Base-by-base conservation (phyloP, 768 basidiomycete genomes). In the Xerocomellus intermedius region DNA sequence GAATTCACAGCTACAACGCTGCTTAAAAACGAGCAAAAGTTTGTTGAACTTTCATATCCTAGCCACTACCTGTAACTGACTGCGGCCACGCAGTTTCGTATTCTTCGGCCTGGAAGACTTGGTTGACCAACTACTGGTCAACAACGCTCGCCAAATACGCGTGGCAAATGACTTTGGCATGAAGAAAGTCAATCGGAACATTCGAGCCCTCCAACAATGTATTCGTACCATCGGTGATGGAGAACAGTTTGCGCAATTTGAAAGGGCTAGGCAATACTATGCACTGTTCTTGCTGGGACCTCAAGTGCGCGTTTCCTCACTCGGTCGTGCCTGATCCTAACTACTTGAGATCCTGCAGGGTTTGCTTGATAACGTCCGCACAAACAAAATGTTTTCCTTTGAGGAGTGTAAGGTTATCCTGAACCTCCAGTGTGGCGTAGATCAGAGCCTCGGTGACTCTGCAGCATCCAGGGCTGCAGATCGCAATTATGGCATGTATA, bases 361-460 rank as follows among this genome's bases (percentile, higher is more conserved):
- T 48, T 84, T 98, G 81, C 76, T 98, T 46, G 85, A 89, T 28
- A 73, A 78, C 12, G 83, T 93, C 50, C 83, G 86, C 26, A 60
- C 75, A 45, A 77, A 79, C 58, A 83, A 82, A 57, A 71, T 71
- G 37, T 98, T 92, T 74, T 82, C 79, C 5, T 96, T 97, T 61
- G 94, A 96, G 60, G 91, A 98, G 66, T 98, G 96, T 72, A 90
- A 94, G 69, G 81, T 83, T 8, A 94, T 98, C 79, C 79, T 98
- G 45, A 88, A 85, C 62, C 79, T 98, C 36, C 92, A 93, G 63
- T 96, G 94, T 66, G 91, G 90, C 16, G 83, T 94, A 35, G 84
- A 91, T 64, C 84, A 79, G 54, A 74, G 70, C n/a, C 72, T 75
- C 13, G 79, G 77, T 19, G 82, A 83, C 35, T 74, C 74, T 21